Base-by-base conservation (phyloP, 306 rosid genomes). In the Quercus rubra region DNA sequence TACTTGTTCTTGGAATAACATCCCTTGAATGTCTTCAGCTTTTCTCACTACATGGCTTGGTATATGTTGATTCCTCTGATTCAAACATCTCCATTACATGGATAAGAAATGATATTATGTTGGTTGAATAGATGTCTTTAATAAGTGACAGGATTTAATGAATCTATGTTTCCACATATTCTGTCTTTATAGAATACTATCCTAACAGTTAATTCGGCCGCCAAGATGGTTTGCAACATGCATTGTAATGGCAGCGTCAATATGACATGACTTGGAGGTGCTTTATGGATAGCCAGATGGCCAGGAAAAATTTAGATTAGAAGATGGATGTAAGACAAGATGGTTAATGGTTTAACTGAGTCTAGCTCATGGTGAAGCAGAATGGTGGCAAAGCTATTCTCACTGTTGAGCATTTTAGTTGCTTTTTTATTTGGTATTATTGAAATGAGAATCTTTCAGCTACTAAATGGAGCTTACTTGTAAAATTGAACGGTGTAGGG, bases 11-110 rank as follows among this genome's bases (percentile, higher is more conserved):
- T 87, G 99, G 98, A 79, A 91, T 95, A 78, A 86, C 98, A 64
- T 82, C 98, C 41, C 88, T 93, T 81, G 98, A 95, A 72, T 90
- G 98, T 73, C 86, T 95, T 83, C 97, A 91, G 85, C 91, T 90
- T 81, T 91, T 95, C 80, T 93, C 97, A 2, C 89, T 93, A 70
- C 99, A 89, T 86, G 99, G 99, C 87, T 83, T 95, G 96, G 99
- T 95, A 90, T 63, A 90, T 89, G 71, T 74, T 33, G 54, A 74
- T 64, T 41, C 63, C 38, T 74, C 31, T 8, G 72, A 67, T 23
- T 6, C 23, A 35, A 9, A 19, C 11, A 74, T 52, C 23, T 17
- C 7, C 5, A 46, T 33, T 19, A 67, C 25, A 77, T 23, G 64
- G 43, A 68, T 30, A 21, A 52, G 62, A 43, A 74, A 64, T 57